phyloP scores from a whole-genome alignment of 805 yeast species.

The Cyberlindnera japonica region DNA sequence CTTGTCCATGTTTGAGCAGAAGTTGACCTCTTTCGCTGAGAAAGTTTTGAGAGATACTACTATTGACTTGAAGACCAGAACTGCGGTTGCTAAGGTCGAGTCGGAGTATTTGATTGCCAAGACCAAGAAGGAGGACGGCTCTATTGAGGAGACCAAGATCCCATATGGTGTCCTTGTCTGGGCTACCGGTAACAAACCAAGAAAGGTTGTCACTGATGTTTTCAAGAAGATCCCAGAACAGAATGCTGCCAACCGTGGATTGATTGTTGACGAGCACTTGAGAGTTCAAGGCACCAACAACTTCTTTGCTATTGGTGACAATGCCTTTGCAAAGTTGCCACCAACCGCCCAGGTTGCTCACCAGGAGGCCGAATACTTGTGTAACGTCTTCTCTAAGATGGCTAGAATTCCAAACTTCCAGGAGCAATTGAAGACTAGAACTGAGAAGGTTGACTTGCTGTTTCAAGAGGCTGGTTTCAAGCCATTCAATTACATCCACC shows the following conservation, averaged over 20 bases:
- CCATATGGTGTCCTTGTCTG: conserved; percentile 93
- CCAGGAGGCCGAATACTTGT: conserved; percentile 85
- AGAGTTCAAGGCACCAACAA: conserved; percentile 80
- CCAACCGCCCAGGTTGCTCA: conserved; percentile 98
- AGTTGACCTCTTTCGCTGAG: conserved; percentile 42
- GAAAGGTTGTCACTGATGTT: conserved; percentile 66
- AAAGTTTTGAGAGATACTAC: conserved; percentile 42
- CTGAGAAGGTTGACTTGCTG: conserved; percentile 37
- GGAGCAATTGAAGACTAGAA: conserved; percentile 32
- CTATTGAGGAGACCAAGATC: conserved; percentile 49
- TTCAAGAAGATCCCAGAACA: conserved; percentile 73
- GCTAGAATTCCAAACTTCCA: conserved; percentile 37
- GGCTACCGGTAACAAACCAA: conserved; percentile 95
- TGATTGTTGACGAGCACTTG: conserved; percentile 72
- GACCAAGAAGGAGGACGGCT: conserved; percentile 69
- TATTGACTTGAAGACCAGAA: conserved; percentile 74
- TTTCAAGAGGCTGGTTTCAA: conserved; percentile 46
- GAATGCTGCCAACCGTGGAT: conserved; percentile 80
- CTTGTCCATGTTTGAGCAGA: conserved; percentile 48
- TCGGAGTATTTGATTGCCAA: conserved; percentile 66
- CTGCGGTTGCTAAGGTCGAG: conserved; percentile 87
- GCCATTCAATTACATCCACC: conserved; percentile 79
- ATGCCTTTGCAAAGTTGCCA: conserved; percentile 83
- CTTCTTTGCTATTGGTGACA: conserved; percentile 89
- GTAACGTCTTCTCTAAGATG: conserved; percentile 62